Percentiles rank a stretch among this genome's conserved stretches.
Evolutionary conservation across 2,329 filamentous ascomycete species (phyloP).

Genomic region (Alternaria hordeiaustralica): DNA sequence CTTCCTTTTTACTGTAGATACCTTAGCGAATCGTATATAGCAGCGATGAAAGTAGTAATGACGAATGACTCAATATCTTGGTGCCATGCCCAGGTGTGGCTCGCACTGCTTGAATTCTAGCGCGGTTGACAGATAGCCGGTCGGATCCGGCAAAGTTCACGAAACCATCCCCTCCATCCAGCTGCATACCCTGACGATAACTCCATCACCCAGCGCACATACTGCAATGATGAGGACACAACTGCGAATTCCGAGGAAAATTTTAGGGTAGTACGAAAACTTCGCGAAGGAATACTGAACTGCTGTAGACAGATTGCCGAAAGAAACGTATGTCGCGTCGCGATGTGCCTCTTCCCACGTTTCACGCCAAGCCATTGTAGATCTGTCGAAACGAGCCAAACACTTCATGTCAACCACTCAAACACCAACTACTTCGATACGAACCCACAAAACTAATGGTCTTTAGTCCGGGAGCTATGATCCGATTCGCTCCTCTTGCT

Average conservation of each 20-base stretch:
- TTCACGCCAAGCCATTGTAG: conserved; percentile 3
- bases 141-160: background rate
- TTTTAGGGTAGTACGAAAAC: background rate
- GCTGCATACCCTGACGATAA: background rate
- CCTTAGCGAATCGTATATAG: conserved; percentile 2
- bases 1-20: conserved; percentile 2
- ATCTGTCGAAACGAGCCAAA: conserved; percentile 1
- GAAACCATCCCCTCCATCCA: background rate
- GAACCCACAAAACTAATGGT: background rate
- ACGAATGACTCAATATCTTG: too few species aligned
- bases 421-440: background rate
- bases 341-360: background rate
- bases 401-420: background rate
- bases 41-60: background rate
- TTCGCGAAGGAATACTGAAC: background rate
- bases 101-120: background rate
- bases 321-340: background rate
- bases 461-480: background rate
- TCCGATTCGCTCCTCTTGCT: background rate
- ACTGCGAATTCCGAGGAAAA: background rate
- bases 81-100: too few species aligned
- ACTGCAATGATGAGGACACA: background rate
- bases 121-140: background rate
- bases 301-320: background rate
- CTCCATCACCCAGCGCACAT: background rate